phyloP scores from a whole-genome alignment of 805 yeast species.

The Kockiozyma suomiensis region DNA sequence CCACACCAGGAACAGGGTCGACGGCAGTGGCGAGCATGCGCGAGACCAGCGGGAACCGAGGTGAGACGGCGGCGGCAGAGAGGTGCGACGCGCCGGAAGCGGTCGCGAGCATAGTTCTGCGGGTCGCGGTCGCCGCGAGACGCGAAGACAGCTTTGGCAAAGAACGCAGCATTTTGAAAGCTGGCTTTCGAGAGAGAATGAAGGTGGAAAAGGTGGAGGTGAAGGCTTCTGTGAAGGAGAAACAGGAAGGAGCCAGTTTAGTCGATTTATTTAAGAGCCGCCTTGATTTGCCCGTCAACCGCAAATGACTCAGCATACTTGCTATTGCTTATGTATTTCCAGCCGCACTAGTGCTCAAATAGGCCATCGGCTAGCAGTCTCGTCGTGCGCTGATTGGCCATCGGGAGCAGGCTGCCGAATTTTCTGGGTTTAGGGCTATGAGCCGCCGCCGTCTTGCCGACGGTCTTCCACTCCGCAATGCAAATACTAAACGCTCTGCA shows the following conservation, averaged over 20 bases:
- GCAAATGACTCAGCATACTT: background rate
- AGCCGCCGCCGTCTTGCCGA: conserved; percentile 10
- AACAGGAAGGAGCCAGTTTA: background rate
- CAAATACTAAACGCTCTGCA: background rate
- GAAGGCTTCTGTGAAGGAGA: background rate
- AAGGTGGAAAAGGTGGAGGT: background rate
- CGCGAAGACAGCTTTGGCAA: conserved; percentile 29
- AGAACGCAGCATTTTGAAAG: conserved; percentile 29
- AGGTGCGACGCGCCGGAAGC: background rate
- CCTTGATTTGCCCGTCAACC: background rate
- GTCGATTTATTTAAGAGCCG: conserved; percentile 8
- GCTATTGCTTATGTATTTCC: conserved; percentile 3
- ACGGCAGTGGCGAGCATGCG: conserved; percentile 30
- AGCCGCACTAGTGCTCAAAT: background rate
- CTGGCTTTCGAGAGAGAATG: background rate
- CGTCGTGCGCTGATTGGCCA: conserved; percentile 20
- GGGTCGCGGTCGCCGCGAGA: conserved; percentile 25
- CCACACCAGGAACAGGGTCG: conserved; percentile 25
- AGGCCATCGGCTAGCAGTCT: conserved; percentile 5
- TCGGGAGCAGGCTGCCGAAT: conserved; percentile 25
- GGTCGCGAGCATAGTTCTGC: conserved; percentile 15
- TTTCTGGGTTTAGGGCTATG: background rate
- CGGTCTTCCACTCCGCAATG: too few species aligned
- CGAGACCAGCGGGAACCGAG: conserved; percentile 21
- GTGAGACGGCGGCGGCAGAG: conserved; percentile 6